Conservation (phyloP, 371 early-diverging fungal species). For the Rhizopus stolonifer region DNA sequence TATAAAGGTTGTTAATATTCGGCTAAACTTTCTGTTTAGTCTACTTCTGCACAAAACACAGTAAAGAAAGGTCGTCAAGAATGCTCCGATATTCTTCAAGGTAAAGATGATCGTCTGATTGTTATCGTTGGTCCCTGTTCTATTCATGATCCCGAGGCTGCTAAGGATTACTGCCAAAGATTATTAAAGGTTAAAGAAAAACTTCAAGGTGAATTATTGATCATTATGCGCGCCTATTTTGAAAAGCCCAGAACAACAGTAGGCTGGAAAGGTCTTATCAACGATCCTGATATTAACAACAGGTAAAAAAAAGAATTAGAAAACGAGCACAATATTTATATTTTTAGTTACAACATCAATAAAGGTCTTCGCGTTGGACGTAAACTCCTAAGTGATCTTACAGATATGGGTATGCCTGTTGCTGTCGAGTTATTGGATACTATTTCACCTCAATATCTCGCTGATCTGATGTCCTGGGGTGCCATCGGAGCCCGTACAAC, state of each 20-base stretch:
- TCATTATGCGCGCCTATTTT: conserved; percentile 93
- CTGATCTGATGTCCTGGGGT: conserved; percentile 92
- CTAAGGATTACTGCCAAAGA: conserved; percentile 72
- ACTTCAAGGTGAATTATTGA: conserved; percentile 62
- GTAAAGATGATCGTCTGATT: conserved; percentile 81
- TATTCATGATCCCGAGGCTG: conserved; percentile 84
- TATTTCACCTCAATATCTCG: conserved; percentile 91
- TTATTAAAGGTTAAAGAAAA: conserved; percentile 63
- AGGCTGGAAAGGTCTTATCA: conserved; percentile 94
- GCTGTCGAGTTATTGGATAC: conserved; percentile 93
- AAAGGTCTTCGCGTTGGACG: conserved; percentile 87
- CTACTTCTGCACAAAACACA: conserved; percentile 40
- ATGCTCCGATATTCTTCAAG: conserved; percentile 71
- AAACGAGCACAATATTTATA: too few relatives aligned
- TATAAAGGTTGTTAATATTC: too few relatives aligned
- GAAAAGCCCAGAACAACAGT: conserved; percentile 95
- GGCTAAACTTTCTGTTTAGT: conserved; percentile 8
- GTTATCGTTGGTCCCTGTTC: conserved; percentile 94
- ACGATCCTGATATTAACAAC: conserved; percentile 85
- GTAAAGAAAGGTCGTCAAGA: conserved; percentile 60
- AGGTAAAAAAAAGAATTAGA: conserved; percentile 37
- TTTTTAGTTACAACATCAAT: conserved; percentile 86
- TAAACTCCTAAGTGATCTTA: conserved; percentile 70
- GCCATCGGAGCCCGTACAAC: conserved; percentile 96
- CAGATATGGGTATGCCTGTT: conserved; percentile 81